Evolutionary conservation across 2,329 filamentous ascomycete genomes (phyloP).

Genomic region (Stachybotrys elegans): DNA sequence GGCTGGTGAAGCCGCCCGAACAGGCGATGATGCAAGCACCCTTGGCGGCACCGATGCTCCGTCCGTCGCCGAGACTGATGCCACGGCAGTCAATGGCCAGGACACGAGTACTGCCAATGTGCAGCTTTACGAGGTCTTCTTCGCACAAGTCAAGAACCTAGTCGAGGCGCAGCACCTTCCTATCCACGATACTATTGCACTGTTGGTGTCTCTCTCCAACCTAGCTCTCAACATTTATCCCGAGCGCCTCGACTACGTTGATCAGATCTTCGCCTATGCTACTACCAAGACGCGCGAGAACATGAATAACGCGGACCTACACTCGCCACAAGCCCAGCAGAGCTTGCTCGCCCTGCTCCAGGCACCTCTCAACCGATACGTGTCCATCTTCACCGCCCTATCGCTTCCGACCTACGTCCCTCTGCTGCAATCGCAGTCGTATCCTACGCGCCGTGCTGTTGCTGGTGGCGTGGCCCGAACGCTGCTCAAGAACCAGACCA

Average conservation of each 20-base stretch:
- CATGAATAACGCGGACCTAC: conserved; percentile 90
- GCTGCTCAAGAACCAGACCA: conserved; percentile 76
- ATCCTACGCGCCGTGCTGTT: conserved; percentile 84
- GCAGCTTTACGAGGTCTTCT: conserved; percentile 95
- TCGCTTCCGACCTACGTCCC: conserved; percentile 89
- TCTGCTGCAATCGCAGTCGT: conserved; percentile 85
- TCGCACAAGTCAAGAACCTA: conserved; percentile 88
- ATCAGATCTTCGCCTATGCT: conserved; percentile 88
- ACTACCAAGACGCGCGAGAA: conserved; percentile 82
- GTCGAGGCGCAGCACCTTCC: conserved; percentile 87
- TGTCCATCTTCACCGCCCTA: conserved; percentile 92
- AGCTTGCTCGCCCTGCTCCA: conserved; percentile 87
- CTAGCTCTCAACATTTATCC: conserved; percentile 95
- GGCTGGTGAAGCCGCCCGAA: conserved; percentile 23
- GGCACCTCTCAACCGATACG: conserved; percentile 82
- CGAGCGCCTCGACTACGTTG: conserved; percentile 85
- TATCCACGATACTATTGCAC: conserved; percentile 89
- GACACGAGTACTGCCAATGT: conserved; percentile 56
- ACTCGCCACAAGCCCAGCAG: conserved; percentile 80
- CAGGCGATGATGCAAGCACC: conserved; percentile 25
- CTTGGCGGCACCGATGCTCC: conserved; percentile 26
- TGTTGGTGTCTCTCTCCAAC: conserved; percentile 90
- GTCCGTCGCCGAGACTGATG: conserved; percentile 41
- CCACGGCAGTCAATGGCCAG: conserved; percentile 42
- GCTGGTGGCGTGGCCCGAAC: conserved; percentile 82